Percentiles rank a stretch among this genome's conserved stretches.
Conservation (phyloP, 306 rosid genomes). For the Casuarina glauca region DNA sequence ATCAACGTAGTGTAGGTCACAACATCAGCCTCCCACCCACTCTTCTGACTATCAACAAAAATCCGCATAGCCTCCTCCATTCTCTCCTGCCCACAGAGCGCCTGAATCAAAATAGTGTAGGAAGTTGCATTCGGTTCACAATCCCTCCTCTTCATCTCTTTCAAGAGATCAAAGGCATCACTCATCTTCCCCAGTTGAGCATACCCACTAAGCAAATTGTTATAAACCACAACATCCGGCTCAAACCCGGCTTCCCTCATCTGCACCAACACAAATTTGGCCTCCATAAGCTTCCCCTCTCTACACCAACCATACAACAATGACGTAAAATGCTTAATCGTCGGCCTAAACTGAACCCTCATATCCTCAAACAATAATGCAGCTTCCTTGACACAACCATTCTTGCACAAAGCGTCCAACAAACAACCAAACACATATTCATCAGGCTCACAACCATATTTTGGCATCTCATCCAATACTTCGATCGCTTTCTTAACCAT, state of each 20-base stretch:
- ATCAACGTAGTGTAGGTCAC: constrained; percentile 74
- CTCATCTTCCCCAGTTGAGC: constrained; percentile 70
- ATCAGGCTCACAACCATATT: constrained; percentile 77
- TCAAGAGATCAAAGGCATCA: constrained; percentile 75
- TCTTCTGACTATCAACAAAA: constrained; percentile 71
- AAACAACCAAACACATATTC: constrained; percentile 81
- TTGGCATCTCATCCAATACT: constrained; percentile 87
- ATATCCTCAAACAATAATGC: constrained; percentile 78
- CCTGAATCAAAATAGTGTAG: constrained; percentile 70
- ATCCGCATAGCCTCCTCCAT: constrained; percentile 78
- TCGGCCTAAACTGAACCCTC: constrained; percentile 55
- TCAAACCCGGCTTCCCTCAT: constrained; percentile 73
- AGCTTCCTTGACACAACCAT: constrained; percentile 73
- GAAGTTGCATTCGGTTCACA: constrained; percentile 68
- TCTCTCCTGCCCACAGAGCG: constrained; percentile 62
- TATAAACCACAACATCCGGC: constrained; percentile 75
- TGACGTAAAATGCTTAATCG: constrained; percentile 68
- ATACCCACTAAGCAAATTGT: constrained; percentile 70
- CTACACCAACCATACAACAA: constrained; percentile 92
- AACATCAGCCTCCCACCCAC: constrained; percentile 64
- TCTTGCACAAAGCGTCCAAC: constrained; percentile 87
- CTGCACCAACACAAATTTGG: constrained; percentile 66
- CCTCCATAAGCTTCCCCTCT: constrained; percentile 82
- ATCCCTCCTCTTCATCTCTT: constrained; percentile 67
- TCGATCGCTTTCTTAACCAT: constrained; percentile 80